These are phyloP conservation scores for Theileria annulata DNA, from an alignment of 169 alveolate genomes.

Conservation along the genomic window DNA sequence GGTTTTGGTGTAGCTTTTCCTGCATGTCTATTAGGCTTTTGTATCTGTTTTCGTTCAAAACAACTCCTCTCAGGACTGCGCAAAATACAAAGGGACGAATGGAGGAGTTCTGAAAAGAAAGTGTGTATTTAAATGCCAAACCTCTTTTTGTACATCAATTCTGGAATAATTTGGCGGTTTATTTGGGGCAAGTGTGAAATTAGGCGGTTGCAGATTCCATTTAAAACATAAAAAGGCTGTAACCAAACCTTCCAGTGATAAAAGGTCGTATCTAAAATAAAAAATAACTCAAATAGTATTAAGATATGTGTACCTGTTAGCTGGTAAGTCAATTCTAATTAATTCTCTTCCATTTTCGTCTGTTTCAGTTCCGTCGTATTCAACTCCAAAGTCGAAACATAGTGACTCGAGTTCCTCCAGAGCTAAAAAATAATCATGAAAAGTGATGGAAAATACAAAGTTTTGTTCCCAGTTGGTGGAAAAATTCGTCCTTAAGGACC, in stretches of 20 bases:
- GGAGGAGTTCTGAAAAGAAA: slow-evolving; percentile 22
- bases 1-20: slow-evolving; percentile 96
- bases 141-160: slow-evolving; percentile 18
- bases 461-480: slow-evolving; percentile 46
- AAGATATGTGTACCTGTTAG: slow-evolving; percentile 34
- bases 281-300: background rate
- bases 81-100: slow-evolving; percentile 89
- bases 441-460: slow-evolving; percentile 19
- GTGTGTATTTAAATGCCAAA: background rate
- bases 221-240: slow-evolving; percentile 73
- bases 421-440: slow-evolving; percentile 46
- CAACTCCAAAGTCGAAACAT: slow-evolving; percentile 96
- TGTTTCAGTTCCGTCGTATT: slow-evolving; percentile 89
- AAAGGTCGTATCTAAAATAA: slow-evolving; percentile 66
- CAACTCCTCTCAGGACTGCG: slow-evolving; percentile 91
- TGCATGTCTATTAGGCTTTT: slow-evolving; percentile 94
- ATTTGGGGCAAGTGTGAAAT: slow-evolving; percentile 27
- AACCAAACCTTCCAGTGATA: slow-evolving; percentile 79
- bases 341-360: slow-evolving; percentile 78
- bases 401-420: slow-evolving; percentile 89
- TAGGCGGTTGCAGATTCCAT: slow-evolving; percentile 52
- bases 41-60: slow-evolving; percentile 84
- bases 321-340: slow-evolving; percentile 73
- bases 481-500: slow-evolving; percentile 49
- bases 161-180: slow-evolving; percentile 8